A percentile compares a stretch with the other conserved stretches of the same genome.
Evolutionary conservation across 768 basidiomycete genomes (phyloP).

Genomic region (Russula abietina): DNA sequence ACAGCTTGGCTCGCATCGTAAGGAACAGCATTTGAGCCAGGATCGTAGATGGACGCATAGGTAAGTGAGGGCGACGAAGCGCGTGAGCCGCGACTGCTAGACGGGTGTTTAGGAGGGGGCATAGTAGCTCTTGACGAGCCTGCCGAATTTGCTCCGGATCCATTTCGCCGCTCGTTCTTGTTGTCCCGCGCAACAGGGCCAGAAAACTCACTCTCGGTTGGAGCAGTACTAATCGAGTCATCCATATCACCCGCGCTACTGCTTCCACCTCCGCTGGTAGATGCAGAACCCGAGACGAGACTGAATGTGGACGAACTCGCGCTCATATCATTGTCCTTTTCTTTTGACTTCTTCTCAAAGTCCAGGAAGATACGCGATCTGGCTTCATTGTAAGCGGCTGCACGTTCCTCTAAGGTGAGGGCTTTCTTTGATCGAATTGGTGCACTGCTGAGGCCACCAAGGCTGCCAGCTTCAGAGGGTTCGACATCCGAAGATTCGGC

Average conservation of each 20-base stretch:
- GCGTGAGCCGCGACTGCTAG: slow-evolving; percentile 65
- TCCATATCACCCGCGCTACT: slow-evolving; percentile 63
- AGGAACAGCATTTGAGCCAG: slow-evolving; percentile 33
- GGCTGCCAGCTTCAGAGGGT: slow-evolving; percentile 74
- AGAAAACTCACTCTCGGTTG: slow-evolving; percentile 82
- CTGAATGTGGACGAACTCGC: slow-evolving; percentile 73
- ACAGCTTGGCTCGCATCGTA: slow-evolving; percentile 29
- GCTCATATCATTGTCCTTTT: slow-evolving; percentile 64
- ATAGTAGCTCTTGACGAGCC: slow-evolving; percentile 56
- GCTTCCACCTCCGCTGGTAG: slow-evolving; percentile 45
- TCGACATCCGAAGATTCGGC: slow-evolving; percentile 72
- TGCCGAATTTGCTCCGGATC: slow-evolving; percentile 39
- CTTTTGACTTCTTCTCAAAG: slow-evolving; percentile 56
- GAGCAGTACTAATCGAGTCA: slow-evolving; percentile 62
- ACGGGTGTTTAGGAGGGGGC: slow-evolving; percentile 42
- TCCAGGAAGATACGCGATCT: slow-evolving; percentile 82
- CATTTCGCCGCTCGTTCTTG: slow-evolving; percentile 45
- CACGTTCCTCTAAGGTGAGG: slow-evolving; percentile 78
- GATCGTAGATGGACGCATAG: slow-evolving; percentile 70
- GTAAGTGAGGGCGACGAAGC: slow-evolving; percentile 73
- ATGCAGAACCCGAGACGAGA: slow-evolving; percentile 61
- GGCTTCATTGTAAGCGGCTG: slow-evolving; percentile 85
- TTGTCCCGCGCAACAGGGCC: slow-evolving; percentile 51
- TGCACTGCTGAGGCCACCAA: slow-evolving; percentile 59
- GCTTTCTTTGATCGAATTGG: slow-evolving; percentile 55